Conservation (phyloP, 2,329 filamentous ascomycete species). For the Paramyrothecium roridum region DNA sequence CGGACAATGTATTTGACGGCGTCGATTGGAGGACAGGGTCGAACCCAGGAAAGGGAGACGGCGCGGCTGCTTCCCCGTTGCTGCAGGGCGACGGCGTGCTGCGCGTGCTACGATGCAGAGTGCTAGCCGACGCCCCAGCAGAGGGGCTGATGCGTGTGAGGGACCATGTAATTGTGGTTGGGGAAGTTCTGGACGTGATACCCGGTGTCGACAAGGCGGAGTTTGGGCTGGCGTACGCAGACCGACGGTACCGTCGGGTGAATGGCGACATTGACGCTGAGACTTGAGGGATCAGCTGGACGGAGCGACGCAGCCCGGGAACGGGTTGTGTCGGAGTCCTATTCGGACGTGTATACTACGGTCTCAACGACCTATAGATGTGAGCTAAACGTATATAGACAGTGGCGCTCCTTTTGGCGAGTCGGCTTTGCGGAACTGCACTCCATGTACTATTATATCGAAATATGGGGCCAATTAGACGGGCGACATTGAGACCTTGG, state of each 20-base stretch:
- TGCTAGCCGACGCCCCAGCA: slow-evolving; percentile 35
- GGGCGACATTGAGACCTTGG: no score
- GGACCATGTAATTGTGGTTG: slow-evolving; percentile 51
- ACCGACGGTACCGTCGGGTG: slow-evolving; percentile 44
- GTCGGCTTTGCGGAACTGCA: no score
- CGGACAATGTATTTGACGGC: slow-evolving; percentile 33
- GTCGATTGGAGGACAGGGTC: slow-evolving; percentile 19
- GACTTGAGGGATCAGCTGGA: slow-evolving; percentile 2
- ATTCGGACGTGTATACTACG: not conserved
- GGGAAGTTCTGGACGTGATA: slow-evolving; percentile 45
- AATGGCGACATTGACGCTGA: slow-evolving; percentile 27
- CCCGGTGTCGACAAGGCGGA: slow-evolving; percentile 25
- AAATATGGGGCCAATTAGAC: no score
- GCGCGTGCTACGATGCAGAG: slow-evolving; percentile 41
- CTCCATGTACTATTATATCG: no score
- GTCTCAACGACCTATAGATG: not conserved
- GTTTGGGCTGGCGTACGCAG: slow-evolving; percentile 47
- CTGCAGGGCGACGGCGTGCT: slow-evolving; percentile 50
- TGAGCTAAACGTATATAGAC: not conserved
- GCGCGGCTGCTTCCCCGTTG: slow-evolving; percentile 31
- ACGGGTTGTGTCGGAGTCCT: not conserved
- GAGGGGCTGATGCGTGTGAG: slow-evolving; percentile 42
- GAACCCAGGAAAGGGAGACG: slow-evolving; percentile 10
- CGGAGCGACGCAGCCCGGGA: not conserved
- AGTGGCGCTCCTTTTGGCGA: no score